Base-by-base conservation (phyloP, 1,284 basidiomycete species). In the Porogramme epimiltina region DNA sequence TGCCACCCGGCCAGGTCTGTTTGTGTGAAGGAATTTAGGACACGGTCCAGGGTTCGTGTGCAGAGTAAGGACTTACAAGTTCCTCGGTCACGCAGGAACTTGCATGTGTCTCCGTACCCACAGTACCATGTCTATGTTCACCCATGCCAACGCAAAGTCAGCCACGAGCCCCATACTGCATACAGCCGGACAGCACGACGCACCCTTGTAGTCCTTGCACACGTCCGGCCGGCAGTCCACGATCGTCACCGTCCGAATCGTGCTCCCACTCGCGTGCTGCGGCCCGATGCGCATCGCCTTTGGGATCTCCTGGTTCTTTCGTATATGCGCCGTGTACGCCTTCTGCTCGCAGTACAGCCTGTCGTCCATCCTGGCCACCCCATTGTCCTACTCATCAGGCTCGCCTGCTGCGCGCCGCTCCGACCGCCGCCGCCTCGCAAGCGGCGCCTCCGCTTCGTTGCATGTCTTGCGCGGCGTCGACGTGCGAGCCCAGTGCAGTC, bases 191-290 rank as follows among this genome's bases (percentile, higher is more conserved):
- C 40, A 20, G 25, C 11, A 10, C 16, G 33, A 75, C 81, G 53
- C 59, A 91, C 91, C 92, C 84, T 98, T 98, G 74, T 99, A 99
- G 72, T 98, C 95, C 71, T 99, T 99, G 74, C 97, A 99, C 19
- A 98, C 93, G 66, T 98, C 96, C 3, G 97, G 96, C 73, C 99
- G 97, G 73, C 98, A 99, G 76, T 99, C 97, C 45, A 94, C 82
- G 51, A 98, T 87, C 0, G 96, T 98, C 48, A 98, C 95, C 2
- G 92, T 95, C 51, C 94, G 83, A 60, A 99, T 95, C 52, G 96
- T 98, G 64, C 77, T 89, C 8, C 84, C 83, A 40, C 79, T 87
- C 52, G 77, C 76, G 49, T 89, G 74, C 66, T 95, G 91, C 39
- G 94, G 94, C 1, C 93, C 94, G 5, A 92, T 82, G 42, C 91